A percentile compares a stretch with the other conserved stretches of the same genome.
Evolutionary conservation across 73 alveolate genomes (phyloP).

Genomic region (Paramecium biaurelia): DNA sequence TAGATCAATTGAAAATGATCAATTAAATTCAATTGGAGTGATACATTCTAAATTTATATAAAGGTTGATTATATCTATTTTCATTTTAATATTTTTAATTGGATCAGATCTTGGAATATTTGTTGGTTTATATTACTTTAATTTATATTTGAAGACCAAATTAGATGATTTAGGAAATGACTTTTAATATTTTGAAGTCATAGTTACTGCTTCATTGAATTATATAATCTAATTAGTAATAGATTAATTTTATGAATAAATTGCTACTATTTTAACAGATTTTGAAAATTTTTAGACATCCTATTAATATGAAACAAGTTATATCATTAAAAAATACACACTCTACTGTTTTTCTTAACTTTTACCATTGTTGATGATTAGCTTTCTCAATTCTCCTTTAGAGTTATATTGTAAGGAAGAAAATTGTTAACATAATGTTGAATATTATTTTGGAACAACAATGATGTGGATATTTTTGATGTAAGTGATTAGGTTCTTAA

Average conservation of each 20-base stretch:
- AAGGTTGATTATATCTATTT: neutral
- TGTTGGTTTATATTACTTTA: neutral
- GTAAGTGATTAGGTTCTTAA: neutral
- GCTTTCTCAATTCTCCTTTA: neutral
- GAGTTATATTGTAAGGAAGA: neutral
- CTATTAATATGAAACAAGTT: slow-evolving; percentile 6
- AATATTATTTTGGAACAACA: slow-evolving; percentile 2
- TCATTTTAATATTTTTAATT: neutral
- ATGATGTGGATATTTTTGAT: neutral
- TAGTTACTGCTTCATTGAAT: neutral
- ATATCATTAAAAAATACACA: slow-evolving; percentile 11
- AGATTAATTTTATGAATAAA: neutral
- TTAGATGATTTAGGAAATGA: neutral
- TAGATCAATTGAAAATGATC: slow-evolving; percentile 21
- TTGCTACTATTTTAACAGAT: neutral
- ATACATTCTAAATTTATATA: neutral
- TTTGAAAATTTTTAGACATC: neutral
- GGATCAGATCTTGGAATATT: neutral
- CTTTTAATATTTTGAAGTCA: neutral
- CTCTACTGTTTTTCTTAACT: neutral
- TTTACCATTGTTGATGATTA: neutral
- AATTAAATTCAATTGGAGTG: neutral
- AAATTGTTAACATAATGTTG: slow-evolving; percentile 20
- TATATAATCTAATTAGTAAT: neutral
- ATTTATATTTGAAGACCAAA: neutral